Evolutionary conservation across 73 alveolate genomes (phyloP), one percentile per base, ranked within the genome.

Genomic region (Paramecium primaurelia): DNA sequence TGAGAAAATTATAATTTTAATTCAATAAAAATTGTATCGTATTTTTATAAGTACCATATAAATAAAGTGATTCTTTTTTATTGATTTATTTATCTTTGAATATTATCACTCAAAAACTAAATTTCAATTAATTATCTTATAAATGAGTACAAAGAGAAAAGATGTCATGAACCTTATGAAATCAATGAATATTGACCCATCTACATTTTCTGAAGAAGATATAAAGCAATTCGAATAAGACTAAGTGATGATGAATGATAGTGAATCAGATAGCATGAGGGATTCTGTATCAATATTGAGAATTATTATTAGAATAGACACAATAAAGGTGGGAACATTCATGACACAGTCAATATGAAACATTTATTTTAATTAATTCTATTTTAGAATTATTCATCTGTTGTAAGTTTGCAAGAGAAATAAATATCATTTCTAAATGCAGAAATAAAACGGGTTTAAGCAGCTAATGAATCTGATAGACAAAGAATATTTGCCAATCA

Each of bases 351-450:
- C 32, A 47, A 80, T 80, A 26, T 80, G 73, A 80, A 47, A 42
- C 45, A 80, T 80, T 47, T 80, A 80, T 9, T 11, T 32, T 58
- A 45, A 54, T 89, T 25, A 25, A 45, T 71, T 26, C 11, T 7
- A 87, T 36, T 6, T 12, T 71, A 89, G 94, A 89, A 89, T 71
- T 89, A 89, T 51, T 45, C 92, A 6, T 89, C 94, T 4, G 28
- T 89, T 45, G 75, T 89, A 9, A 58, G 92, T 14, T 71, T 89
- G 94, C 9, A 58, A 69, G 94, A 89, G 49, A 89, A 89, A 51
- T 34, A 89, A 71, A 71, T 59, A 37, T 45, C 86, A 45, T 89
- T 89, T 59, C 36, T 89, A 18, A 89, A 89, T 83, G 71, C 86
- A 18, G 94, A 89, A 71, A 47, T 89, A 0, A 71, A 89, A 45